Evolutionary conservation across 805 yeast species (phyloP), one percentile per base, ranked within the genome.

Genomic region (Candida railenensis): DNA sequence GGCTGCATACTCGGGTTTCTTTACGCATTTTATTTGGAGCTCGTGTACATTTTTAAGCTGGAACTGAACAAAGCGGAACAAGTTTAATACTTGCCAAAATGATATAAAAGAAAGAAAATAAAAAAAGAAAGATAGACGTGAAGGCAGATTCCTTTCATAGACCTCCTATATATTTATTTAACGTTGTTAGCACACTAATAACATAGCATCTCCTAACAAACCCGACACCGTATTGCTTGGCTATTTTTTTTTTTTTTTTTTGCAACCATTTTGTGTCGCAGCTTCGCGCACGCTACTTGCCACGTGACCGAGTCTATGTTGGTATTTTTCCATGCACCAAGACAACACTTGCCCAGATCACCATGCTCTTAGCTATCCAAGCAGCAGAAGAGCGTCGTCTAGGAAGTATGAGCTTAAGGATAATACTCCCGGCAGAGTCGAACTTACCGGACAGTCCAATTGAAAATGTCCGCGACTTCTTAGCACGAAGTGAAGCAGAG

Each of bases 1-100:
- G 65, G 67, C 5, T 71, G 76, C 47, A 48, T 63, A 9, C 4
- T 53, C 20, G 76, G 75, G 0, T 59, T 58, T 4, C 34, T 58
- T 8, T 62, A 61, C 48, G 49, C 45, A 15, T 20, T 21, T 11
- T 14, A 3, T n/a, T 7, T 15, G 4, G 43, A 40, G 30, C 14
- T 12, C 5, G 16, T 5, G n/a, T 40, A 40, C 15, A 40, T 40
- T 9, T 7, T 40, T 12, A 7, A 25, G 5, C 30, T 11, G 5
- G 5, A 5, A 11, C 11, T 5, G 9, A 11, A 25, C 9, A 5
- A 25, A 25, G 30, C 30, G 5, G 30, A 25, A 11, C 9, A 25
- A 25, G 30, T 25, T 25, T 25, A 25, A 25, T 7, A 11, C 30
- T 25, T 25, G 11, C n/a, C n/a, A n/a, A n/a, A n/a, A n/a, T n/a